Evolutionary conservation across 2,329 filamentous ascomycete genomes (phyloP).

Genomic region (Ceratocystis alfenasii): DNA sequence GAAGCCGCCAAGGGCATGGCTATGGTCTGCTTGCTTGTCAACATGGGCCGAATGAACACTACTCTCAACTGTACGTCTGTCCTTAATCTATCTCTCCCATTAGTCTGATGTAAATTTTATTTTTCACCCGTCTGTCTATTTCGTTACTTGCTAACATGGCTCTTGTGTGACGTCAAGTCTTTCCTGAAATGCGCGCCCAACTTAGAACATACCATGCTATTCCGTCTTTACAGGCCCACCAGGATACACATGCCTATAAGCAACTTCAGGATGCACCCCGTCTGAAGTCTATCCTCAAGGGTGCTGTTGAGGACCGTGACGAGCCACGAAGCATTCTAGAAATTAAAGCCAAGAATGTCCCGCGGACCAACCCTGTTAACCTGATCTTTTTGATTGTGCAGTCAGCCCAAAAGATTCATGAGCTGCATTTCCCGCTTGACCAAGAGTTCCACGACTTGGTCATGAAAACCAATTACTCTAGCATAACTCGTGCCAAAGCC

Average conservation of each 20-base stretch:
- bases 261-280: constrained; percentile 93
- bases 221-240: constrained; percentile 84
- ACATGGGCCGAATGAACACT: constrained; percentile 97
- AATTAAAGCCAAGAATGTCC: constrained; percentile 53
- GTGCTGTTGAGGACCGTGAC: constrained; percentile 76
- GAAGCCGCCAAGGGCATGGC: constrained; percentile 95
- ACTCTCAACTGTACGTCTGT: constrained; percentile 74
- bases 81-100: not conserved
- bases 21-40: constrained; percentile 96
- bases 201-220: constrained; percentile 96
- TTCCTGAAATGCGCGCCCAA: constrained; percentile 97
- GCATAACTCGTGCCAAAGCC: constrained; percentile 67
- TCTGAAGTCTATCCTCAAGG: constrained; percentile 93
- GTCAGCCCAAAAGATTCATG: constrained; percentile 80
- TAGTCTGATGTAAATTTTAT: not conserved
- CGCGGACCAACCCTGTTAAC: constrained; percentile 91
- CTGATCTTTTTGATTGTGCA: constrained; percentile 90
- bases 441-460: constrained; percentile 93
- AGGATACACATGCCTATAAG: constrained; percentile 93
- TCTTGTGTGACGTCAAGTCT: constrained; percentile 54
- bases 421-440: constrained; percentile 74
- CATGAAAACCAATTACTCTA: constrained; percentile 77
- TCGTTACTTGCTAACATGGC: not conserved
- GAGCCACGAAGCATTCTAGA: constrained; percentile 77
- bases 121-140: constrained; percentile 21